Evolutionary conservation across 1,284 basidiomycete genomes (phyloP), one percentile per base, ranked within the genome.

Genomic region (Cryptococcus wingfieldii): DNA sequence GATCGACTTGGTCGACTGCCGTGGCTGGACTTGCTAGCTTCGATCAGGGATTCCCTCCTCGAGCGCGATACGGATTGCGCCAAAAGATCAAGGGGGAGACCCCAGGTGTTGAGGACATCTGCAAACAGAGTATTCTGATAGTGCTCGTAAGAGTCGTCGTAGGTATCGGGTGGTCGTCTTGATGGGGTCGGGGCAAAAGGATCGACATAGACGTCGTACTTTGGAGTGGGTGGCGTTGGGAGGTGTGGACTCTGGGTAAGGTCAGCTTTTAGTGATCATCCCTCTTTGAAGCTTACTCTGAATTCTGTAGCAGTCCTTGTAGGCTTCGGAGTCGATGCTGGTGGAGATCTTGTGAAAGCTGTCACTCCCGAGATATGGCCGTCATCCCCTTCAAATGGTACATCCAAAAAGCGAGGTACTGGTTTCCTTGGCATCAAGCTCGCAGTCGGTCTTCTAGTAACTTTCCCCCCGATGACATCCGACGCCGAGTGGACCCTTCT

Each of bases 41-140:
- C 14, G 19, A 23, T 23, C 14, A 23, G 7, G 2, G 19, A n/a
- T 8, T 42, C 41, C 14, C 41, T 23, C 19, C 16, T 7, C 19
- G 39, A 42, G 39, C 19, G 16, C 7, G 16, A 16, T 42, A 8
- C 10, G 14, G 41, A 18, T 42, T n/a, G 8, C 16, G 25, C 23
- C 18, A 19, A 10, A 19, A 27, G n/a, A 16, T 37, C 41, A 5
- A 56, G 50, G 41, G 56, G 51, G 19, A 60, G 25, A 19, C 56
- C 52, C 59, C 59, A 60, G 19, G 50, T 55, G 5, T 52, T 38
- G 10, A 57, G 28, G 4, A 60, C 59, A 37, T 60, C 59, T 3
- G 55, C 53, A 25, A 49, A 60, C 5, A 60, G 37, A 12, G 37
- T 43, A 41, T 55, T 47, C 27, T 59, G 58, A n/a, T 28, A 18